Evolutionary conservation across 2,329 filamentous ascomycete species (phyloP), one percentile per base, ranked within the genome.

Genomic region (Trichoderma arundinaceum): DNA sequence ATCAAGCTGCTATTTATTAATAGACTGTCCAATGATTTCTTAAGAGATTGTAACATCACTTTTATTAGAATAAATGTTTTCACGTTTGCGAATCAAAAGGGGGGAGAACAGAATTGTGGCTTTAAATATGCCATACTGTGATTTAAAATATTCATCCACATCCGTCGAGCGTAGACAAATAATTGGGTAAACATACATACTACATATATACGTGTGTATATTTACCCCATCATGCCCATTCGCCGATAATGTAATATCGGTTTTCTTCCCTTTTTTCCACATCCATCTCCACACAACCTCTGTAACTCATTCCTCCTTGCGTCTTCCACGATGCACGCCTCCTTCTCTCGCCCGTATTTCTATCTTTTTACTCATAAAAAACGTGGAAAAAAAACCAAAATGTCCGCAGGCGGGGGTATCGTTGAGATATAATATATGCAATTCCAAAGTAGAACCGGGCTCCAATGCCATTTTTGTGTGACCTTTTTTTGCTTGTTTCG

Each of bases 361-460:
- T 64, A 63, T 70, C 71, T 71, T 62, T 60, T 44, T 39, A 63
- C 64, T 64, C 48, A 35, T 35, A 64, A 41, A 22, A 51, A 19
- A 1, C 13, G 32, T 28, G 35, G 19, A n/a, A 2, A 44, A 63
- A 22, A 46, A 63, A 32, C 32, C 22, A 49, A 38, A 57, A 64
- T 66, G 65, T 68, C 68, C 70, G 67, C 59, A 71, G 67, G 71
- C 75, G 54, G 66, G 76, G 76, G 76, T 77, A 77, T 77, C 76
- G 76, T 77, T 77, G 76, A 77, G 76, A 77, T 77, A 72, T 76
- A 73, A 35, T 71, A 73, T 70, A 75, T 76, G 74, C 74, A 75
- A 73, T 69, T 71, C 70, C 67, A 66, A 67, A 70, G 74, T 71
- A 72, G 62, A 62, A 67, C 59, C 51, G 54, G 62, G 61, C 51